Conservation (phyloP, 208 protist species). For the Lotmaria passim region DNA sequence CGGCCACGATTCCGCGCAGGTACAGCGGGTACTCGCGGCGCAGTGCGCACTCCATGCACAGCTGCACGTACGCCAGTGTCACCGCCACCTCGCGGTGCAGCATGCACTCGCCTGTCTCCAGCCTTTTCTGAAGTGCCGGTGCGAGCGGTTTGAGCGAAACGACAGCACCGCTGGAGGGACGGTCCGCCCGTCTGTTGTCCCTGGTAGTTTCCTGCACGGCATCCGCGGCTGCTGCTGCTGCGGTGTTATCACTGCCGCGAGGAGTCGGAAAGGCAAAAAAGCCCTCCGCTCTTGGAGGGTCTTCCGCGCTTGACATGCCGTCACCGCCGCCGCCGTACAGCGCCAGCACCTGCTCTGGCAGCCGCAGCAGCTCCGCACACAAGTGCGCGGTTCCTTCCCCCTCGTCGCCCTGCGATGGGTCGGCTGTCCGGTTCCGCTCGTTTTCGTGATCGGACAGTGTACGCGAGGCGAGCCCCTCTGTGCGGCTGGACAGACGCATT, state of each 20-base stretch:
- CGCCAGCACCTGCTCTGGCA: constrained; percentile 6
- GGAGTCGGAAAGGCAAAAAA: background rate
- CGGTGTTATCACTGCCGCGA: background rate
- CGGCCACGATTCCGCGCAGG: constrained; percentile 19
- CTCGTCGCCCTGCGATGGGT: background rate
- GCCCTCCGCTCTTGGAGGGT: too few species aligned
- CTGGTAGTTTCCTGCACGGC: background rate
- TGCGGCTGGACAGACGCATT: too few species aligned
- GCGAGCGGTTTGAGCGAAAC: background rate
- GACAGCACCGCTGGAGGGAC: background rate
- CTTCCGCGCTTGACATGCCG: background rate
- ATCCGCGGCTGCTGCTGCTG: background rate
- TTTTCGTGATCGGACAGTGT: too few species aligned
- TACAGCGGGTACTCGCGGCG: constrained; percentile 24
- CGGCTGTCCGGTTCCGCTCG: too few species aligned
- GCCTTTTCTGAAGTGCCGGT: background rate
- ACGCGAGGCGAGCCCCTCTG: too few species aligned
- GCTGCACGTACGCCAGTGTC: constrained; percentile 12
- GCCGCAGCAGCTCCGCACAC: constrained; percentile 5
- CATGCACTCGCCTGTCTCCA: constrained; percentile 5
- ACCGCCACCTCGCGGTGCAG: constrained; percentile 23
- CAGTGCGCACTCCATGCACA: constrained; percentile 25
- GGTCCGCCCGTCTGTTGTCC: background rate
- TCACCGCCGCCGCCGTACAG: background rate
- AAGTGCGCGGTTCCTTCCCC: background rate